Base-by-base conservation (phyloP, 257 asterid genomes). In the Anisodus acutangulus region DNA sequence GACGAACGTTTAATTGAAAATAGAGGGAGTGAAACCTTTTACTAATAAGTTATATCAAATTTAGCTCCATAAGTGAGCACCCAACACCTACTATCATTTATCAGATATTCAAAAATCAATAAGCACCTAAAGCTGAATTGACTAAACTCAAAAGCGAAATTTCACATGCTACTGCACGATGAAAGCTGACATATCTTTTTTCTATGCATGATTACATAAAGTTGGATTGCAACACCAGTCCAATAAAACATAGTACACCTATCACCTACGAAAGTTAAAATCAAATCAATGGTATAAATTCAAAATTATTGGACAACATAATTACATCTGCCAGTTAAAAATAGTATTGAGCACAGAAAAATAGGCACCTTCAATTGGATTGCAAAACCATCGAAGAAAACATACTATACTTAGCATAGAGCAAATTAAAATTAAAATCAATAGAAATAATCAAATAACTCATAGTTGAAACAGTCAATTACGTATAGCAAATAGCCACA, bases 281-380 rank as follows among this genome's bases (percentile, higher is more conserved):
- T 15, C 41, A 11, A 80, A 80, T 5, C 35, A 66, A 47, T 31
- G 39, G 45, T 16, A 41, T 6, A 9, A 22, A 47, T 15, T 37
- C 41, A 12, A 13, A 16, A 45, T 66, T 13, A 35, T 12, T 37
- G 35, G 12, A 31, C 83, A 58, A 12, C 47, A 37, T 72, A 16
- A 54, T 66, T 80, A 87, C 90, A 89, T 86, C 90, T 86, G 26
- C 83, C 89, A 31, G 74, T 43, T 81, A 86, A 85, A 55, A 83
- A 8, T 9, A 81, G 80, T 13, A 83, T 26, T 22, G 86, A 79
- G 62, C 55, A 64, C 41, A 79, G 35, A 79, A 87, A 64, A 81
- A 82, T 71, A 62, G 84, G 85, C 83, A 82, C 80, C 84, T 83
- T 84, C 53, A 85, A 59, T 6, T 74, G 41, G n/a, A 74, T 74